Evolutionary conservation across 2,329 filamentous ascomycete species (phyloP), one percentile per base, ranked within the genome.

Genomic region (Nothopassalora personata): DNA sequence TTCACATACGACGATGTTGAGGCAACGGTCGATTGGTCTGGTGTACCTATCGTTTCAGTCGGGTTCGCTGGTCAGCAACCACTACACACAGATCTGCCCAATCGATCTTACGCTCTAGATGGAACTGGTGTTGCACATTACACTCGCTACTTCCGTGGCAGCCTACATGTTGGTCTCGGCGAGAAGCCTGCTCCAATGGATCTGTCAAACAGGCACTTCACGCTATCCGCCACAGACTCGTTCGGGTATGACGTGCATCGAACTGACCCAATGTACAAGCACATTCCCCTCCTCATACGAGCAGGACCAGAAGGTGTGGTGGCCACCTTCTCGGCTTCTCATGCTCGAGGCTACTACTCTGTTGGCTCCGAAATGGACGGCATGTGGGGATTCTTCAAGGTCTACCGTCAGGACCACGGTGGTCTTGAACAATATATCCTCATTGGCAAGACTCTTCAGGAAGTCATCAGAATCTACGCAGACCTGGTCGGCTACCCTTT

Each of bases 101-200:
- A 83, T 66, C 83, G 87, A 9, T 88, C 86, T 0, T 90, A 90
- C 64, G 81, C 79, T 1, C 75, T 84, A 7, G 85, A 89, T 63
- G 81, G 81, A 0, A 70, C 75, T 0, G 87, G 87, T 1, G 74
- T 88, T 19, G 81, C 85, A 0, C 85, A 88, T 66, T 89, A 89
- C 68, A 84, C 83, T 0, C 73, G 77, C 13, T 87, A 87, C 70
- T 83, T 86, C 61, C 76, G 80, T 15, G 78, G 81, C 19, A 86
- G 83, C 0, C 78, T 90, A 0, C 85, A 90, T 65, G 82, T 89
- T 18, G 87, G 88, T 0, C 77, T 90, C 0, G 88, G 87, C 4
- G 87, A 90, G 70, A 90, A 90, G 70, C 79, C 85, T 5, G 87
- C 86, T 0, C 87, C 87, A 0, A 89, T 90, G 85, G 83, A 90